Evolutionary conservation across 495 filamentous ascomycete genomes (phyloP).

Genomic region (Tricharina praecox): DNA sequence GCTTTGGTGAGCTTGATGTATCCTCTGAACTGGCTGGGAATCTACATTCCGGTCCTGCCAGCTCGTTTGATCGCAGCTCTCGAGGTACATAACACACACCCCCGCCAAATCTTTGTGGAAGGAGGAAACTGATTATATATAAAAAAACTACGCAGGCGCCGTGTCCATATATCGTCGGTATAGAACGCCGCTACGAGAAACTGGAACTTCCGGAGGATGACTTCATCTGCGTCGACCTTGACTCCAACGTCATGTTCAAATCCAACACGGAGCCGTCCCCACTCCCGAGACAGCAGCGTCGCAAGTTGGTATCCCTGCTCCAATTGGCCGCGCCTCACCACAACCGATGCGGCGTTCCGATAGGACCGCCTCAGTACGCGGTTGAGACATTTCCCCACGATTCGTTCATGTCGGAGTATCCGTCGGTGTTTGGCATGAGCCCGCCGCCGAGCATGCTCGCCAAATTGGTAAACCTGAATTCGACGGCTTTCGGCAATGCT

Average conservation of each 20-base stretch:
- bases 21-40: slow-evolving; percentile 78
- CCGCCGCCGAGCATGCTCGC: slow-evolving; percentile 54
- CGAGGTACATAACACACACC: slow-evolving; percentile 33
- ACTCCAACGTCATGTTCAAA: slow-evolving; percentile 73
- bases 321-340: slow-evolving; percentile 84
- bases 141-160: slow-evolving; percentile 42
- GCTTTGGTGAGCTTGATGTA: slow-evolving; percentile 73
- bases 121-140: too few relatives aligned
- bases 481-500: slow-evolving; percentile 58
- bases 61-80: slow-evolving; percentile 73
- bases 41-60: slow-evolving; percentile 83
- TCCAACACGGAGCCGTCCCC: slow-evolving; percentile 46
- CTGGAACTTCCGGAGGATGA: slow-evolving; percentile 90
- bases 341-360: slow-evolving; percentile 65
- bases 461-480: slow-evolving; percentile 75
- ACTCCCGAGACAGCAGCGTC: slow-evolving; percentile 72
- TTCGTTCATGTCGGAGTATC: slow-evolving; percentile 71
- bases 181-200: slow-evolving; percentile 83
- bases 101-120: slow-evolving; percentile 6
- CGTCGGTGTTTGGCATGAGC: slow-evolving; percentile 54
- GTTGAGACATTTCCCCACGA: slow-evolving; percentile 83
- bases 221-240: slow-evolving; percentile 85
- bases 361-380: slow-evolving; percentile 83
- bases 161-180: slow-evolving; percentile 91
- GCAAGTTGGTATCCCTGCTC: slow-evolving; percentile 74